Percentiles rank a stretch among this genome's conserved stretches.
Conservation (phyloP, 352 stramenopile genomes). For the Phytophthora fragariaefolia region DNA sequence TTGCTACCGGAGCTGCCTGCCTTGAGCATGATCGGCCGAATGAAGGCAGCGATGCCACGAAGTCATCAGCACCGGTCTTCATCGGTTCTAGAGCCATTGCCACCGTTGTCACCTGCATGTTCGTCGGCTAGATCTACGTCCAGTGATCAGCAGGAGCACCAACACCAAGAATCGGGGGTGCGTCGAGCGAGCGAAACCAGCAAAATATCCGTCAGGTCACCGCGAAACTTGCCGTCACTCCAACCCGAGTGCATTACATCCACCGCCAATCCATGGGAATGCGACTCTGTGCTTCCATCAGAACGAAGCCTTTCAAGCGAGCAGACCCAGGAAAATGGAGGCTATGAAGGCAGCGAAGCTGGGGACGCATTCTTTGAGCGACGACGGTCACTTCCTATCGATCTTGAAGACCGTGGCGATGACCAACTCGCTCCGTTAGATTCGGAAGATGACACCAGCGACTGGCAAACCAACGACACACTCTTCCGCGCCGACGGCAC, state of each 20-base stretch:
- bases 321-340: constrained; percentile 29
- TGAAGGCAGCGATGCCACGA: constrained; percentile 10
- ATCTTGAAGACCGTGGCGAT: constrained; percentile 25
- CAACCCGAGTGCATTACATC: constrained; percentile 38
- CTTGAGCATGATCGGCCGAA: constrained; percentile 16
- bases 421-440: constrained; percentile 13
- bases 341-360: constrained; percentile 18
- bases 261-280: constrained; percentile 61
- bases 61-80: constrained; percentile 16
- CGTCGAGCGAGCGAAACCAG: constrained; percentile 2
- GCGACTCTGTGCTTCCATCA: constrained; percentile 62
- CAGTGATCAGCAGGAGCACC: constrained; percentile 36
- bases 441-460: constrained; percentile 38
- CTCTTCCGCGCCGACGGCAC: constrained; percentile 90
- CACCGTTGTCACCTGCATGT: constrained; percentile 45
- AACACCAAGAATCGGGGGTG: constrained; percentile 18
- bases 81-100: constrained; percentile 15
- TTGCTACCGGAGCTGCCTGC: constrained; percentile 37
- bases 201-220: constrained; percentile 17
- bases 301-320: constrained; percentile 60
- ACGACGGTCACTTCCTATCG: constrained; percentile 15
- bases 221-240: constrained; percentile 37
- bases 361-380: constrained; percentile 20
- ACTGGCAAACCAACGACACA: constrained; percentile 78
- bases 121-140: constrained; percentile 41